These are phyloP conservation scores for Allium sativum DNA, from an alignment of 106 monocot genomes.

Conservation along the genomic window DNA sequence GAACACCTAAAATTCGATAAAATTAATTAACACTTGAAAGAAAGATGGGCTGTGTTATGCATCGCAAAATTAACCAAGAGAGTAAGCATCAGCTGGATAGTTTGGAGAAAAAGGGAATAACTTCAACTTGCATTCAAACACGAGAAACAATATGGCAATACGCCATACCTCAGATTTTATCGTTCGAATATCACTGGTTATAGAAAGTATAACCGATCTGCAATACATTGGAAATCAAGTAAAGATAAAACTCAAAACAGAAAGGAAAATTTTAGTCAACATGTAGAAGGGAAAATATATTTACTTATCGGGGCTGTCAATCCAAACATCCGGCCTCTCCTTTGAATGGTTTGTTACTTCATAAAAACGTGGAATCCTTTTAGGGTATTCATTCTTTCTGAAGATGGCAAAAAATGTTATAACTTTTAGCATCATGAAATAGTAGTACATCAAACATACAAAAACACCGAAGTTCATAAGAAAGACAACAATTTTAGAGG, in stretches of 20 bases:
- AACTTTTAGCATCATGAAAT: not conserved
- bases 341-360: constrained; percentile 97
- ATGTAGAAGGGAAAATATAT: not conserved
- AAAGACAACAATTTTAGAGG: constrained; percentile 3
- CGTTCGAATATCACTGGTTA: constrained; percentile 93
- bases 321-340: constrained; percentile 99
- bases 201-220: constrained; percentile 85
- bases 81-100: no score
- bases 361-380: constrained; percentile 66
- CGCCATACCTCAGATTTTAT: constrained; percentile 85
- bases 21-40: not conserved
- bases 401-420: not conserved
- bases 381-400: constrained; percentile 93
- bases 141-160: not conserved
- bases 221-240: constrained; percentile 6
- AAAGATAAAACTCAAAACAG: not conserved
- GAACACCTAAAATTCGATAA: constrained; percentile 52
- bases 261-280: not conserved
- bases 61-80: no score
- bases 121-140: constrained; percentile 3
- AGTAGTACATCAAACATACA: not conserved
- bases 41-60: no score
- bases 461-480: not conserved
- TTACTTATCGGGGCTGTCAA: constrained; percentile 97
- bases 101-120: no score